Evolutionary conservation across 805 yeast species (phyloP).

Genomic region (Phaffomyces thermotolerans): DNA sequence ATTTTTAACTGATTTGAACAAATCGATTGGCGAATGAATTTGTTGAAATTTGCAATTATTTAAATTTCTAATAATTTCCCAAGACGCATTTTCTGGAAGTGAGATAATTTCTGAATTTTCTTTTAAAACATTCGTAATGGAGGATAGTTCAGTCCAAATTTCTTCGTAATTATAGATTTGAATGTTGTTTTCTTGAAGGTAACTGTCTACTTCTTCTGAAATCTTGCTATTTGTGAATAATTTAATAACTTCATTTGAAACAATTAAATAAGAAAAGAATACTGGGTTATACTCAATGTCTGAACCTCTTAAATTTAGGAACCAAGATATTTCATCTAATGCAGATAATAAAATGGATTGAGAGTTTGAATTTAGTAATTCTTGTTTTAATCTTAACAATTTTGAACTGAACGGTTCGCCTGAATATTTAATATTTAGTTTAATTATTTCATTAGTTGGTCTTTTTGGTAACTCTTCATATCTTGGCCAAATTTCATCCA

Average conservation of each 20-base stretch:
- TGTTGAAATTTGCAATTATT: constrained; percentile 31
- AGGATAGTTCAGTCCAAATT: constrained; percentile 51
- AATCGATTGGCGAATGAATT: constrained; percentile 53
- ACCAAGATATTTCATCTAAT: constrained; percentile 88
- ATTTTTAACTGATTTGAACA: constrained; percentile 74
- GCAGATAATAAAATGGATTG: constrained; percentile 56
- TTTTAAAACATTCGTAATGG: constrained; percentile 16
- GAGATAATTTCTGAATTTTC: constrained; percentile 29
- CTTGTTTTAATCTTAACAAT: constrained; percentile 36
- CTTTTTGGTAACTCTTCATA: constrained; percentile 61
- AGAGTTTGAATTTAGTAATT: constrained; percentile 29
- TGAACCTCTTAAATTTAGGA: constrained; percentile 73
- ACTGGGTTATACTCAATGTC: constrained; percentile 87
- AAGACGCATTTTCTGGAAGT: constrained; percentile 52
- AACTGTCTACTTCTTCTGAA: constrained; percentile 29
- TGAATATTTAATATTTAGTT: constrained; percentile 45
- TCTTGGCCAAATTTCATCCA: constrained; percentile 67
- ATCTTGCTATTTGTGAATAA: constrained; percentile 49
- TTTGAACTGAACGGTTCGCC: constrained; percentile 64
- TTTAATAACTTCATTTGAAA: constrained; percentile 35
- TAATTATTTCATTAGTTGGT: constrained; percentile 40
- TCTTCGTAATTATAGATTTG: constrained; percentile 44
- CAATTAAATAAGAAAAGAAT: constrained; percentile 58
- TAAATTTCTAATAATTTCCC: constrained; percentile 57
- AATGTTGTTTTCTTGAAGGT: constrained; percentile 39